phyloP scores from a whole-genome alignment of 129 eudicot genomes.

The Flaveria bidentis region DNA sequence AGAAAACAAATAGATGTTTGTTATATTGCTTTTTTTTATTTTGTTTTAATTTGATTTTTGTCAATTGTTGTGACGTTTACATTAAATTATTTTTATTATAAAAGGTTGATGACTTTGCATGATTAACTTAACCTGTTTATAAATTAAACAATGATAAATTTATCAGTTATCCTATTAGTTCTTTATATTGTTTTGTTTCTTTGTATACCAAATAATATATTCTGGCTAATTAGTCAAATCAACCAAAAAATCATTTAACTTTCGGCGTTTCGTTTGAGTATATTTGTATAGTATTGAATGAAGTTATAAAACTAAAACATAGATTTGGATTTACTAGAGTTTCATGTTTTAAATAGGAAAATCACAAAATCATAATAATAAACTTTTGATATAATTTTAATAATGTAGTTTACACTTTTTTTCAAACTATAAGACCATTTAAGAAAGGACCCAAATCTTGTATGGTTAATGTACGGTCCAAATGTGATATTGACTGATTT shows the following conservation, averaged over 20 bases:
- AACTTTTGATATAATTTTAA: no score
- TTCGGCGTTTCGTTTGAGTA: neutral
- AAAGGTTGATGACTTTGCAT: conserved; percentile 27
- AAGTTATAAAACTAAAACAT: neutral
- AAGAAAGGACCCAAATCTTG: no score
- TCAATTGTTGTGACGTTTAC: conserved; percentile 17
- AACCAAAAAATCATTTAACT: no score
- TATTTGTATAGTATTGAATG: no score
- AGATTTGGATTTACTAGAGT: no score
- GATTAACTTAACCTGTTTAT: neutral
- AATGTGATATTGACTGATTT: no score
- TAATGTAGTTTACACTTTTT: no score
- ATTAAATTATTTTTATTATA: neutral
- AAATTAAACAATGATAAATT: neutral
- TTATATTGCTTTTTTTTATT: neutral
- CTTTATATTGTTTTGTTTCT: neutral
- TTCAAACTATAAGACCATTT: no score
- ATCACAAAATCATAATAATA: no score
- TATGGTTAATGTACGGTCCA: no score
- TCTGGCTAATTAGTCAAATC: neutral
- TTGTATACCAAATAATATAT: neutral
- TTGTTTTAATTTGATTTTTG: conserved; percentile 18
- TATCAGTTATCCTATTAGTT: neutral
- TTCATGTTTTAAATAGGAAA: no score
- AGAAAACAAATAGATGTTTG: neutral